These are phyloP conservation scores for Trapa incisa DNA, from an alignment of 345 rosid species.

Conservation along the genomic window DNA sequence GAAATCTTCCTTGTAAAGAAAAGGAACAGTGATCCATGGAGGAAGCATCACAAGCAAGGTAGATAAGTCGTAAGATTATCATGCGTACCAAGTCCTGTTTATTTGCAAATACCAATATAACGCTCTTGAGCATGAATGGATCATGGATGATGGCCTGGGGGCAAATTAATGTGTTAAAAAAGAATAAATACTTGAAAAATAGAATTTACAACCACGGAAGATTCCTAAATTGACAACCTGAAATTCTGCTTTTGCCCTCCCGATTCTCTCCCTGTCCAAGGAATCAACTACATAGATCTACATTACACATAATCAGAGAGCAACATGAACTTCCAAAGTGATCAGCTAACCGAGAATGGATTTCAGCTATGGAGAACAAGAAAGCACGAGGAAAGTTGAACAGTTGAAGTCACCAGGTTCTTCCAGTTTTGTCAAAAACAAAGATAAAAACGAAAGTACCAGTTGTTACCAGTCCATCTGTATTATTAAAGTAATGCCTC, in stretches of 20 bases:
- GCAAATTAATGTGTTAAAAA: constrained; percentile 5
- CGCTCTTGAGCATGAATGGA: constrained; percentile 90
- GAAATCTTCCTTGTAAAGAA: neutral
- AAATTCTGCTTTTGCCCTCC: constrained; percentile 80
- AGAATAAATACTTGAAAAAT: neutral
- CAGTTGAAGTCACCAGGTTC: neutral
- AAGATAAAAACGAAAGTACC: neutral
- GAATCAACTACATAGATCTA: constrained; percentile 98
- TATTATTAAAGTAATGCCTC: constrained; percentile 98
- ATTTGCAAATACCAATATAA: constrained; percentile 94
- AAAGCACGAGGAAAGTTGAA: neutral
- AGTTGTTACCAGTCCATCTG: constrained; percentile 79
- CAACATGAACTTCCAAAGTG: neutral
- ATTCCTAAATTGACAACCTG: constrained; percentile 47
- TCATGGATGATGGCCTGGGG: constrained; percentile 86
- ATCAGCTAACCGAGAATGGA: neutral
- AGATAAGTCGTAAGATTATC: neutral
- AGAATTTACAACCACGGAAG: neutral
- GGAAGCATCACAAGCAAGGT: neutral
- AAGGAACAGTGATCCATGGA: neutral
- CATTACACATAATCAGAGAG: constrained; percentile 6
- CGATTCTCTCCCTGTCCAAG: constrained; percentile 92
- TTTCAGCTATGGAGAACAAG: neutral
- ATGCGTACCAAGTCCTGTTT: constrained; percentile 92
- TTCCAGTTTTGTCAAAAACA: neutral